Percentiles rank a stretch among this genome's conserved stretches.
Evolutionary conservation across 1,139 yeast genomes (phyloP).

Genomic region (Taphrina wiesneri): DNA sequence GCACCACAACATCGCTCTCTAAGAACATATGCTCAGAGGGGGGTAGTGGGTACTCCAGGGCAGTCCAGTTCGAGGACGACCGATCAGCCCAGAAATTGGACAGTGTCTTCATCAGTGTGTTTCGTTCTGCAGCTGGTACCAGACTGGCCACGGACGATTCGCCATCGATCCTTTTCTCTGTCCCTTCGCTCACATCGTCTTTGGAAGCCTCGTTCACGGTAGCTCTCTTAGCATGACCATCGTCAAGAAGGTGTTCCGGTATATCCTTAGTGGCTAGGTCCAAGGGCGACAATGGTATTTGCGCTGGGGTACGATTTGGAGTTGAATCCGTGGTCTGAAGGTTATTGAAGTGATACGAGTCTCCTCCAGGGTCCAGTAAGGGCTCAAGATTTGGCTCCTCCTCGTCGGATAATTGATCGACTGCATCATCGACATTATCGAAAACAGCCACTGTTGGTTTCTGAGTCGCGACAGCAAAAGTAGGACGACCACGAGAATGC

Average conservation of each 20-base stretch:
- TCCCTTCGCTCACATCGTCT: not conserved
- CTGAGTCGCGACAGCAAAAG: conserved; percentile 72
- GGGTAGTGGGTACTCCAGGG: conserved; percentile 75
- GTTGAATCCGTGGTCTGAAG: conserved; percentile 22
- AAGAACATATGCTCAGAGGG: conserved; percentile 88
- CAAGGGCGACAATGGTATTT: not conserved
- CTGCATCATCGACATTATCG: conserved; percentile 87
- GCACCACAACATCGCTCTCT: conserved; percentile 87
- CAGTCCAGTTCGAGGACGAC: conserved; percentile 94
- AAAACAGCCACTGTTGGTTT: conserved; percentile 90
- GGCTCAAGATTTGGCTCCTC: conserved; percentile 40
- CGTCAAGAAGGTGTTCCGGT: conserved; percentile 21
- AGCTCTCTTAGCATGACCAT: not conserved
- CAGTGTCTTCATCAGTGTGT: conserved; percentile 76
- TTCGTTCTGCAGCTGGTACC: conserved; percentile 56
- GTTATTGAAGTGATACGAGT: conserved; percentile 18
- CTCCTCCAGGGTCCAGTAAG: conserved; percentile 16
- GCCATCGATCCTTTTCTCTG: not conserved
- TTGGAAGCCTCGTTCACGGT: conserved; percentile 1
- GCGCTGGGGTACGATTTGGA: not conserved
- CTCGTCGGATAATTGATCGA: conserved; percentile 50
- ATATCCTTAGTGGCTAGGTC: conserved; percentile 8
- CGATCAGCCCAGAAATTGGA: conserved; percentile 97
- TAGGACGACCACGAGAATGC: conserved; percentile 64
- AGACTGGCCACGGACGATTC: conserved; percentile 8